Evolutionary conservation across 2,329 filamentous ascomycete species (phyloP).

Genomic region (Trichoderma oligosporum): DNA sequence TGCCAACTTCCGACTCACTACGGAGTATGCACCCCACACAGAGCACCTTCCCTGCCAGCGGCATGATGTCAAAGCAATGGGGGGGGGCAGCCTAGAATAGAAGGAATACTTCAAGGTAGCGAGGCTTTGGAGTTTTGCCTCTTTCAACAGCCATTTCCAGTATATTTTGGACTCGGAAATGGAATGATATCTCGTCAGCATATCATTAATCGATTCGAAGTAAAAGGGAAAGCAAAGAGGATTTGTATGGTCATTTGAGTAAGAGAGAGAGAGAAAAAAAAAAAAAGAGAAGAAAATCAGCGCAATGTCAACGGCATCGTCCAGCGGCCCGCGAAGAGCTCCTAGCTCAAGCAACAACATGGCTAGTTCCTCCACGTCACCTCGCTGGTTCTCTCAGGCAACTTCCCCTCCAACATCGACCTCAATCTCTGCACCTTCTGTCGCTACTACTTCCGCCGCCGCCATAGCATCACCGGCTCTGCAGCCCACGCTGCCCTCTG

Average conservation of each 20-base stretch:
- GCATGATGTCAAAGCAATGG: background rate
- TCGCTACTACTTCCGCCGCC: background rate
- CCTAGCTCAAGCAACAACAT: background rate
- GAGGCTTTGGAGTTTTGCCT: background rate
- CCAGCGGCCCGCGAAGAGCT: background rate
- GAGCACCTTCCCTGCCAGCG: background rate
- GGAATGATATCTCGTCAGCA: background rate
- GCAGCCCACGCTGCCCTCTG: constrained; percentile 39
- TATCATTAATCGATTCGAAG: too few relatives aligned
- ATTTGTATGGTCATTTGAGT: background rate
- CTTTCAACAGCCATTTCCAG: background rate
- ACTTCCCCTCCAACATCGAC: background rate
- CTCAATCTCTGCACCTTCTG: background rate
- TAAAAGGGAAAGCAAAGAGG: background rate
- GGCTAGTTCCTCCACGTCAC: background rate
- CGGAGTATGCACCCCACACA: constrained; percentile 2
- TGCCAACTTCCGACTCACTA: background rate
- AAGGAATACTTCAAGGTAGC: background rate
- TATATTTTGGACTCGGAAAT: background rate
- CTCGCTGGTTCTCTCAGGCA: constrained; percentile 11
- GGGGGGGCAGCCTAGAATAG: background rate
- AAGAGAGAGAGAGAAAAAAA: background rate
- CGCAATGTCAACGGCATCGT: constrained; percentile 2
- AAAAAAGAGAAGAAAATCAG: background rate
- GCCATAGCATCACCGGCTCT: constrained; percentile 23